These are phyloP conservation scores for Chlorokybus atmophyticus DNA, from an alignment of 139 green algal species.

Conservation along the genomic window DNA sequence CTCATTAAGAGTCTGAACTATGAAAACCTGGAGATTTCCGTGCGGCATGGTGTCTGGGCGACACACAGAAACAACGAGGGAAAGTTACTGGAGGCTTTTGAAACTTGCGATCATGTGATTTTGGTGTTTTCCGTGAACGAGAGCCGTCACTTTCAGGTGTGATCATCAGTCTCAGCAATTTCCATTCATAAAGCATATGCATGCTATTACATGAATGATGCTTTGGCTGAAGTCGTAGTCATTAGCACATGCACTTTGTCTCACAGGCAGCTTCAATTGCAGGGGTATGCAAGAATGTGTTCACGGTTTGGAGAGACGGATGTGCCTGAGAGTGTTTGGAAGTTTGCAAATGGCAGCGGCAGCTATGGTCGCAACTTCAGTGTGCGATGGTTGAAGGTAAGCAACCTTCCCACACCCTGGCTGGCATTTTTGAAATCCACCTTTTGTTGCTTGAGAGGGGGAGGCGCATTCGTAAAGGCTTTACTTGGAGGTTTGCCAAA, in stretches of 20 bases:
- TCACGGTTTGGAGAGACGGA: slow-evolving; percentile 12
- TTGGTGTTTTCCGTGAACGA: slow-evolving; percentile 28
- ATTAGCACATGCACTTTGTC: too few relatives aligned
- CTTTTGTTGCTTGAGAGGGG: too few relatives aligned
- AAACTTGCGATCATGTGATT: slow-evolving; percentile 17
- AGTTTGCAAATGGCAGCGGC: slow-evolving; percentile 12
- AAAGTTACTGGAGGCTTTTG: slow-evolving; percentile 22
- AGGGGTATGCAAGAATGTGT: slow-evolving; percentile 23
- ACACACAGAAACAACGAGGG: slow-evolving; percentile 25
- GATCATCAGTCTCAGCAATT: too few relatives aligned
- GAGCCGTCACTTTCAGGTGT: slow-evolving; percentile 26
- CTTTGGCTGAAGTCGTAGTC: too few relatives aligned
- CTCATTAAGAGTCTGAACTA: slow-evolving; percentile 25
- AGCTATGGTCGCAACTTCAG: slow-evolving; percentile 22
- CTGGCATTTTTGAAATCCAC: too few relatives aligned
- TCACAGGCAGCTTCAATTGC: too few relatives aligned
- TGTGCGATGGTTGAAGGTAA: slow-evolving; percentile 26
- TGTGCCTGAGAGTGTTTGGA: slow-evolving; percentile 10
- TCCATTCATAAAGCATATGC: too few relatives aligned
- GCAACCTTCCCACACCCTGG: background rate
- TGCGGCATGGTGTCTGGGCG: slow-evolving; percentile 20
- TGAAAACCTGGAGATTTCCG: slow-evolving; percentile 25
- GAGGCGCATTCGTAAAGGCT: too few relatives aligned
- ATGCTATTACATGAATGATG: too few relatives aligned
- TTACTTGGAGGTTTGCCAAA: too few relatives aligned